Percentiles rank a stretch among this genome's conserved stretches.
These are phyloP conservation scores for Suhomyces anneliseae DNA, from an alignment of 1,139 yeast species.

Conservation along the genomic window DNA sequence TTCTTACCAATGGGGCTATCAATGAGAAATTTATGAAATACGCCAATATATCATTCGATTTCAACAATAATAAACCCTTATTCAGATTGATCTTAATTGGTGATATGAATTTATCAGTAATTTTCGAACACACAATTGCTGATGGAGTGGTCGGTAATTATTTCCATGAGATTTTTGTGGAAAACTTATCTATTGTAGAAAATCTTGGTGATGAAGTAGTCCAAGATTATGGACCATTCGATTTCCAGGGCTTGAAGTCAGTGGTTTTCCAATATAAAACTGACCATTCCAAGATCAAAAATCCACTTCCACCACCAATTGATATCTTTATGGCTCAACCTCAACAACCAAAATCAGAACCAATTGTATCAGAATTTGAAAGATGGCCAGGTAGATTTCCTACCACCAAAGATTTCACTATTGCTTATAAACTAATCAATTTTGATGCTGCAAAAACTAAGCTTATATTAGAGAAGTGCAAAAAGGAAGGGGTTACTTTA, in stretches of 20 bases:
- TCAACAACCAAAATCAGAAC: not conserved
- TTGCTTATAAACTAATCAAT: constrained; percentile 35
- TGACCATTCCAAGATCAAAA: constrained; percentile 22
- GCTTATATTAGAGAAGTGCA: constrained; percentile 30
- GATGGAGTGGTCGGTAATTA: constrained; percentile 45
- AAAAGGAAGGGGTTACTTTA: constrained; percentile 31
- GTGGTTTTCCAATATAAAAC: constrained; percentile 21
- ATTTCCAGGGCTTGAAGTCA: constrained; percentile 10
- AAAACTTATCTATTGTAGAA: constrained; percentile 26
- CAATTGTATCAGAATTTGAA: constrained; percentile 7
- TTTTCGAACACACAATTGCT: constrained; percentile 42
- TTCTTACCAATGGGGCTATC: constrained; percentile 20
- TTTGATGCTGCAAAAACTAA: constrained; percentile 27
- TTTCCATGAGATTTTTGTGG: constrained; percentile 39
- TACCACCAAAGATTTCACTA: constrained; percentile 18
- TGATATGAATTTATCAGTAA: constrained; percentile 24
- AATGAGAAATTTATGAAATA: constrained; percentile 31
- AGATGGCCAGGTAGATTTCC: constrained; percentile 39
- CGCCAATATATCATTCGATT: constrained; percentile 23
- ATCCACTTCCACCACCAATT: constrained; percentile 38
- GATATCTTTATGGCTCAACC: constrained; percentile 25
- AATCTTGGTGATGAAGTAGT: constrained; percentile 11
- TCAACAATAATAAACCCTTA: constrained; percentile 30
- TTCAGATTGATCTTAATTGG: constrained; percentile 32
- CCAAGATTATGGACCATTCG: constrained; percentile 17